Evolutionary conservation across 148 eudicot genomes (phyloP), one percentile per base, ranked within the genome.

Genomic region (Talinum fruticosum): DNA sequence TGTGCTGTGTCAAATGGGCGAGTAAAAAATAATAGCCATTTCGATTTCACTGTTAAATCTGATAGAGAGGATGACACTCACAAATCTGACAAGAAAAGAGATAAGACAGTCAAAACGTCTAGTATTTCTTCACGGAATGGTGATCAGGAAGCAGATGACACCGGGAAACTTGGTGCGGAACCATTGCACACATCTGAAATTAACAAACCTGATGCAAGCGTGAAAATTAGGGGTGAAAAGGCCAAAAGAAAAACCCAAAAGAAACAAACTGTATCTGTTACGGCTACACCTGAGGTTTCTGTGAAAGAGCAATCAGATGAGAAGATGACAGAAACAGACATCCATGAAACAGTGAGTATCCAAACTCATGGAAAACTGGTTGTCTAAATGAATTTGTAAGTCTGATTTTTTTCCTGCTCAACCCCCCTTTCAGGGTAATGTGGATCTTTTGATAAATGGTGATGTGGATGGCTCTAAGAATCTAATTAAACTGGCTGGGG

Each of bases 81-180:
- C 34, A 1, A 26, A 65, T 62, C 66, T 73, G 29, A 61, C 62
- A 64, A 67, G 77, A 72, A 73, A 66, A 21, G 47, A 79, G 35
- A 47, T 51, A 32, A 23, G 18, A 37, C 71, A 47, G 69, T 2
- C 14, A 69, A 76, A 67, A 23, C 21, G 8, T 14, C 61, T 76
- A 72, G 64, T 69, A 62, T 70, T 8, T 69, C 18, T 73, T 73
- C 59, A 47, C 26, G 21, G 30, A 69, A 28, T 62, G 83, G 69
- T 47, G 66, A 45, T 71, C 72, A 41, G 71, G 80, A 65, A 79
- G 66, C 44, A 72, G 80, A 72, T 79, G 71, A 12, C 19, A 26
- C 57, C 67, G 33, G 75, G 62, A 44, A 82, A 66, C 79, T 75
- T 36, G 73, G 81, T 75, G 80, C 38, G 16, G 83, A 76, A 54